A percentile compares a stretch with the other conserved stretches of the same genome.
Evolutionary conservation across 371 early-diverging fungal species (phyloP).

Genomic region (Actinomucor elegans): DNA sequence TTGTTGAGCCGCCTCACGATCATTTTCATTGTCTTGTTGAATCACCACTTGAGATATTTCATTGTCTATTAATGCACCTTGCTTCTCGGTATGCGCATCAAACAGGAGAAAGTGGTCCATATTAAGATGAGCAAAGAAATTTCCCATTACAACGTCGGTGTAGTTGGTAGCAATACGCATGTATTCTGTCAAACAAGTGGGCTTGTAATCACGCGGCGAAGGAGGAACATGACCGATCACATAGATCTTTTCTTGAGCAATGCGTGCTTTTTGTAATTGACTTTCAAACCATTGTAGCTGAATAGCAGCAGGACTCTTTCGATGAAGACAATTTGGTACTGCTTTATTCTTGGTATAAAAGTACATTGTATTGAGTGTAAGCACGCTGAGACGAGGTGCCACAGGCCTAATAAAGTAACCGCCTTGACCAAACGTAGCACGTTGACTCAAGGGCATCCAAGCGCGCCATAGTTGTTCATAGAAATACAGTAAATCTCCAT

Average conservation of each 20-base stretch:
- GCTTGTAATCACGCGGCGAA: constrained; percentile 60
- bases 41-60: background rate
- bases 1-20: background rate
- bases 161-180: constrained; percentile 55
- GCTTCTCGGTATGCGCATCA: constrained; percentile 24
- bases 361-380: constrained; percentile 74
- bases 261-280: constrained; percentile 49
- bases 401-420: constrained; percentile 71
- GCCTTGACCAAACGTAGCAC: constrained; percentile 57
- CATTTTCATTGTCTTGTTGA: background rate
- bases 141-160: constrained; percentile 67
- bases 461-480: constrained; percentile 55
- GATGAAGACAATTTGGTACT: constrained; percentile 60
- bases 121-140: constrained; percentile 83
- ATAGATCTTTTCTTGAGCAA: constrained; percentile 37
- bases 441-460: constrained; percentile 62
- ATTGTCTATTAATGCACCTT: background rate
- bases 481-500: constrained; percentile 31
- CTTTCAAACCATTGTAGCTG: constrained; percentile 74
- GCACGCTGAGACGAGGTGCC: constrained; percentile 42
- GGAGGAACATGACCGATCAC: constrained; percentile 83
- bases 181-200: constrained; percentile 62
- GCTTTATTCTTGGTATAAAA: constrained; percentile 70
- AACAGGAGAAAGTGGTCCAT: constrained; percentile 75
- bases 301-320: constrained; percentile 59